Base-by-base conservation (phyloP, 495 filamentous ascomycete species). In the Evernia prunastri region DNA sequence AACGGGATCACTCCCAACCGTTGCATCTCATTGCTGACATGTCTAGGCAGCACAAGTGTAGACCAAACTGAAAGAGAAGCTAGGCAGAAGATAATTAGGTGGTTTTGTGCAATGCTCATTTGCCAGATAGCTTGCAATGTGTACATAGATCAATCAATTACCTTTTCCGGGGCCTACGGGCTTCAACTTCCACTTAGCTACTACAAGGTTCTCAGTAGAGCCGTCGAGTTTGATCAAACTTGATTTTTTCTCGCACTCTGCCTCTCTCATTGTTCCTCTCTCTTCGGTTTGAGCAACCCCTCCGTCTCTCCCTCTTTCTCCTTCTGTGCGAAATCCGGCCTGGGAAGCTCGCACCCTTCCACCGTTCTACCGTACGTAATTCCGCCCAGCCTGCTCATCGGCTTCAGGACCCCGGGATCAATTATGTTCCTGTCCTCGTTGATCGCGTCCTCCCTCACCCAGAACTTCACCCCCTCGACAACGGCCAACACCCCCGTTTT, bases 391-490 rank as follows among this genome's bases (percentile, higher is more conserved):
- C 93, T 83, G 69, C 82, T 83, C 35, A 96, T 82, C 20, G 93
- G 94, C 67, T 82, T 83, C 45, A 97, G 69, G 13, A 89, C 75
- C 63, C 79, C 81, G 18, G 89, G 79, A 75, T 94, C 86, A 40
- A 97, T 78, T 33, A 87, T 62, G 64, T 84, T 89, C 70, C 78
- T 82, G 20, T 89, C 86, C 71, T 89, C 83, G 68, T 95, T 87
- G 10, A 97, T 77, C 15, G 90, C 91, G 77, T 96, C 93, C 71
- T 96, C 91, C 56, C 92, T 75, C 15, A 85, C 91, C 89, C 91
- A 96, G 70, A 98, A 97, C 33, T 86, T 78, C 45, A 88, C 84
- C 1, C 92, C 93, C 77, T 98, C 92, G 12, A 97, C 79, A 57
- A 96, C 82, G 18, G 83, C 89, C 69, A 96, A 35, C 12, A 86